Evolutionary conservation across 768 basidiomycete genomes (phyloP).

Genomic region (Austroboletus eburneus): DNA sequence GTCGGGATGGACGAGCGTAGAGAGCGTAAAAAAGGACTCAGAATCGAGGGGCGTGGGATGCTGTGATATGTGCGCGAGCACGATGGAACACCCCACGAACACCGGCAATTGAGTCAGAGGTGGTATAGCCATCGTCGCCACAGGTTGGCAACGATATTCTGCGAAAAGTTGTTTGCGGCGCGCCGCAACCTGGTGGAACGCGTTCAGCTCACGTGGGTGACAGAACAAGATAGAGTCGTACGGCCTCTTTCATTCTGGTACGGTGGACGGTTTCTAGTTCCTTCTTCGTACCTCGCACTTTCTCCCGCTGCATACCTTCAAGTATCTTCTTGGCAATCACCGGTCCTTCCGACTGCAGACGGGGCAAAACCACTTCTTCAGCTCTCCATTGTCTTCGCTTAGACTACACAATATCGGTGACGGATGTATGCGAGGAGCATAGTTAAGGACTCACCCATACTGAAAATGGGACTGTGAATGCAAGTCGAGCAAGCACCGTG

Average conservation of each 20-base stretch:
- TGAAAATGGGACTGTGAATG: constrained; percentile 61
- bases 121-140: constrained; percentile 55
- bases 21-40: constrained; percentile 72
- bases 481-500: constrained; percentile 56
- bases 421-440: background rate
- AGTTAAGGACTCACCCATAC: constrained; percentile 55
- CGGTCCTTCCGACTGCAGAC: constrained; percentile 47
- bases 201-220: constrained; percentile 2
- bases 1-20: constrained; percentile 67
- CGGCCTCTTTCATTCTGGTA: constrained; percentile 46
- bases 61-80: constrained; percentile 51
- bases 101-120: constrained; percentile 66
- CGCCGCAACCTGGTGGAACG: constrained; percentile 41
- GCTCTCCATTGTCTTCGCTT: constrained; percentile 55
- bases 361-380: constrained; percentile 59
- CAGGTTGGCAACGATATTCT: constrained; percentile 53
- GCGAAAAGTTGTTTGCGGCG: constrained; percentile 59
- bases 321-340: constrained; percentile 31
- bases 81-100: constrained; percentile 62
- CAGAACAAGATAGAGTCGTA: constrained; percentile 21
- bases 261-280: constrained; percentile 45
- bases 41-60: constrained; percentile 66
- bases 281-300: constrained; percentile 53
- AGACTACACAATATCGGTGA: constrained; percentile 40
- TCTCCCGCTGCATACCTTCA: constrained; percentile 51